phyloP scores from a whole-genome alignment of 2,329 filamentous ascomycete genomes.

The Talaromyces sp. region DNA sequence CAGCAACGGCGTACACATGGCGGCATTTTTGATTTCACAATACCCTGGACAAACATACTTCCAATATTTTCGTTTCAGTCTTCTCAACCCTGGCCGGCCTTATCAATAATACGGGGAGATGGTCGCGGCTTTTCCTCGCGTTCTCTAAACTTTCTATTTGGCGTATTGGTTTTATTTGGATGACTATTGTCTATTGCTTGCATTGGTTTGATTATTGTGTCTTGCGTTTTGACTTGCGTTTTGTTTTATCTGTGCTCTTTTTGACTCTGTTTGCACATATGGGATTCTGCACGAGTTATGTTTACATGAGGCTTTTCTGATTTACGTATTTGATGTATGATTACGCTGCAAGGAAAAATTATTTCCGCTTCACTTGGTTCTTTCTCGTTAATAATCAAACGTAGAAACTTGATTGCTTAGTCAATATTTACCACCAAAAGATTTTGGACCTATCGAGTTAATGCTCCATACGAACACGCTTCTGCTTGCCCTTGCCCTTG shows the following conservation, averaged over 20 bases:
- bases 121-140: background rate
- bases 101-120: background rate
- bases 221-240: background rate
- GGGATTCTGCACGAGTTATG: background rate
- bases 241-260: background rate
- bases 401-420: background rate
- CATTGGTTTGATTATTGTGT: background rate
- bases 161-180: background rate
- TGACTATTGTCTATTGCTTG: background rate
- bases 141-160: background rate
- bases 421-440: background rate
- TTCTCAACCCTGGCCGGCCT: background rate
- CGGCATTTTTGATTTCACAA: constrained; percentile 6
- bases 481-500: background rate
- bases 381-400: background rate
- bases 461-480: background rate
- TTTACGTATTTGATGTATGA: background rate
- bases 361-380: background rate
- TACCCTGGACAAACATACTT: constrained; percentile 10
- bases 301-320: background rate
- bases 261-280: background rate
- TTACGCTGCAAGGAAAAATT: background rate
- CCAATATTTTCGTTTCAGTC: background rate
- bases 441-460: background rate
- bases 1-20: constrained; percentile 7